A percentile compares a stretch with the other conserved stretches of the same genome.
These are phyloP conservation scores for Trapa incisa DNA, from an alignment of 345 rosid genomes.

Conservation along the genomic window DNA sequence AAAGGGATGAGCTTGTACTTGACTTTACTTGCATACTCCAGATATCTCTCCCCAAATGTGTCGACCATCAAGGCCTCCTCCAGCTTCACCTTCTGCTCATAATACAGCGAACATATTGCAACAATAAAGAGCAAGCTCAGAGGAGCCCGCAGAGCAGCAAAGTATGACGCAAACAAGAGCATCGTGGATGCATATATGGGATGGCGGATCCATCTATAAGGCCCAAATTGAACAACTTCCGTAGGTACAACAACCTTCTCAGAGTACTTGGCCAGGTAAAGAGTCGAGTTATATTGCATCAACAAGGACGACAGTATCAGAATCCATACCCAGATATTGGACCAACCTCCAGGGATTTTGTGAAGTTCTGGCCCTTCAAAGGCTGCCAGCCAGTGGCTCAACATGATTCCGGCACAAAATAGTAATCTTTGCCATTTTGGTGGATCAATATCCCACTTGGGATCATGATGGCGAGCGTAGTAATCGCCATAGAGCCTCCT, in stretches of 20 bases:
- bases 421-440: conserved; percentile 43
- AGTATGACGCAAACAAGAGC: conserved; percentile 31
- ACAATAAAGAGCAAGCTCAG: conserved; percentile 51
- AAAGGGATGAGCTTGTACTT: conserved; percentile 72
- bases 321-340: conserved; percentile 59
- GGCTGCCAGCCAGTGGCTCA: conserved; percentile 79
- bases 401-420: conserved; percentile 48
- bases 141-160: conserved; percentile 61
- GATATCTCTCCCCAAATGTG: conserved; percentile 55
- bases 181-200: too few relatives aligned
- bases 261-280: conserved; percentile 79
- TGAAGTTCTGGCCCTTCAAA: conserved; percentile 89
- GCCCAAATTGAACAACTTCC: conserved; percentile 75
- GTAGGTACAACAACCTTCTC: conserved; percentile 76
- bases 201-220: not conserved
- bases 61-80: conserved; percentile 17
- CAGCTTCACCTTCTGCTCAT: conserved; percentile 36
- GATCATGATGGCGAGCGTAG: conserved; percentile 46
- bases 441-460: conserved; percentile 67
- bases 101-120: conserved; percentile 55
- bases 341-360: conserved; percentile 55
- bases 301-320: conserved; percentile 45
- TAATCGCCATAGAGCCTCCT: conserved; percentile 73
- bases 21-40: conserved; percentile 59
- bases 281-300: conserved; percentile 63